phyloP scores from a whole-genome alignment of 2,329 filamentous ascomycete genomes.

The Beauveria sp. region DNA sequence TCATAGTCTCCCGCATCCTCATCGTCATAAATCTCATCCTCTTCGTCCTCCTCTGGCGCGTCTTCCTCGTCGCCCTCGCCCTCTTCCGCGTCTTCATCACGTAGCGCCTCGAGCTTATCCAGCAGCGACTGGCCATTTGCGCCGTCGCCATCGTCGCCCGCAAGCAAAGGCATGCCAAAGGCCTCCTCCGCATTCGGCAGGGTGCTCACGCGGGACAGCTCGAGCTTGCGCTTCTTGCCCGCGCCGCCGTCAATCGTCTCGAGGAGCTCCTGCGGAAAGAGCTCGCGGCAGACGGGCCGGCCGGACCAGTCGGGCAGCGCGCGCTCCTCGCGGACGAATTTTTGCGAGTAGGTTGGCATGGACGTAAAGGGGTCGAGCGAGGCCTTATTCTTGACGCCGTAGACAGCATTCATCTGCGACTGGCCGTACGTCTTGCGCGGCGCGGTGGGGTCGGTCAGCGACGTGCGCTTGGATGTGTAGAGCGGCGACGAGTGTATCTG shows the following conservation, averaged over 20 bases:
- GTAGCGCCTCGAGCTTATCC: constrained; percentile 37
- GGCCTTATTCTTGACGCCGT: constrained; percentile 46
- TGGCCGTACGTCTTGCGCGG: constrained; percentile 44
- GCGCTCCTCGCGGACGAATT: constrained; percentile 43
- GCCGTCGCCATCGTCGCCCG: constrained; percentile 21
- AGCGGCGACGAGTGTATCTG: constrained; percentile 48
- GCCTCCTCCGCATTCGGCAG: constrained; percentile 44
- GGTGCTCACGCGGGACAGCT: constrained; percentile 39
- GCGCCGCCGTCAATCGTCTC: constrained; percentile 42
- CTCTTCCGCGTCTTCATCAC: constrained; percentile 43
- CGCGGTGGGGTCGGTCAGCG: constrained; percentile 31
- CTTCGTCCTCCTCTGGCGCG: constrained; percentile 35
- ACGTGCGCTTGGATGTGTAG: constrained; percentile 47
- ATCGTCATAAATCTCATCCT: constrained; percentile 47
- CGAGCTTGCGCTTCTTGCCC: constrained; percentile 38
- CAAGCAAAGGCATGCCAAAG: constrained; percentile 30
- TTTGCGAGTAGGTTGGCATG: constrained; percentile 50
- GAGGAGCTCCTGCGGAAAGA: constrained; percentile 51
- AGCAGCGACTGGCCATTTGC: constrained; percentile 30
- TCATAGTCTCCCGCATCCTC: constrained; percentile 55
- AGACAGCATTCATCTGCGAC: constrained; percentile 50
- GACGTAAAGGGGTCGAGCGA: constrained; percentile 51
- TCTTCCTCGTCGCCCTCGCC: constrained; percentile 39
- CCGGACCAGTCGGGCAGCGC: constrained; percentile 46
- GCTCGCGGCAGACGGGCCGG: constrained; percentile 41